Evolutionary conservation across 177 flowering plant species (phyloP).

Genomic region (Tripterygium wilfordii): DNA sequence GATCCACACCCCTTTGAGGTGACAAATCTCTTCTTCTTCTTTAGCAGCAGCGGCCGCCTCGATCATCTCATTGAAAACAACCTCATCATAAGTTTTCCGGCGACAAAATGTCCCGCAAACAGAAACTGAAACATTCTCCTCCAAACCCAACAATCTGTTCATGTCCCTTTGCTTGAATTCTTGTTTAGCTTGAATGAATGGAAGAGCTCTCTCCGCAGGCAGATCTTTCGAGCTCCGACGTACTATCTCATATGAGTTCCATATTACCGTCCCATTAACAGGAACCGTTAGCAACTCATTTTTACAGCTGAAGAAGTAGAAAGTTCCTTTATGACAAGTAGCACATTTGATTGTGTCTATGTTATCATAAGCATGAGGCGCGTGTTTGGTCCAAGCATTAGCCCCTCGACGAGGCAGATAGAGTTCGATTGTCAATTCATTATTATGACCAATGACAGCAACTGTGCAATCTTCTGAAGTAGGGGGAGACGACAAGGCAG

Average conservation of each 20-base stretch:
- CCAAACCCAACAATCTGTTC: slow-evolving; percentile 6
- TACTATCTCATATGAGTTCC: no score
- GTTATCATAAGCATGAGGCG: fast-evolving
- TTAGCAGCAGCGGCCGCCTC: no score
- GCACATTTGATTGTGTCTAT: neutral
- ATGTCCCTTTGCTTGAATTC: neutral
- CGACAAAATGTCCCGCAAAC: slow-evolving; percentile 14
- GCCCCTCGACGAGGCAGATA: slow-evolving; percentile 12
- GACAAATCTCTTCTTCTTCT: neutral
- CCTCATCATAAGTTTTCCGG: no score
- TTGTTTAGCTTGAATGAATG: no score
- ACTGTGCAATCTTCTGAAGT: slow-evolving; percentile 23
- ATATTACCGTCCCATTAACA: no score
- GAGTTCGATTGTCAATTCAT: neutral
- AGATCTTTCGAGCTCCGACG: no score
- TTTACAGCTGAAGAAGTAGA: slow-evolving; percentile 6
- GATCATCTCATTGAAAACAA: slow-evolving; percentile 6
- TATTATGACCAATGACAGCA: neutral
- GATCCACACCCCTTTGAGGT: slow-evolving; percentile 19
- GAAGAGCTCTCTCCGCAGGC: no score
- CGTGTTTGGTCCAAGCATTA: slow-evolving; percentile 12
- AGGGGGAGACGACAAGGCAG: slow-evolving; percentile 22
- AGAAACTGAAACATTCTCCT: slow-evolving; percentile 7
- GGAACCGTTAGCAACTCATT: neutral
- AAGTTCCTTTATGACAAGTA: neutral